These are phyloP conservation scores for Metschnikowia henanensis DNA, from an alignment of 805 yeast species.

Conservation along the genomic window DNA sequence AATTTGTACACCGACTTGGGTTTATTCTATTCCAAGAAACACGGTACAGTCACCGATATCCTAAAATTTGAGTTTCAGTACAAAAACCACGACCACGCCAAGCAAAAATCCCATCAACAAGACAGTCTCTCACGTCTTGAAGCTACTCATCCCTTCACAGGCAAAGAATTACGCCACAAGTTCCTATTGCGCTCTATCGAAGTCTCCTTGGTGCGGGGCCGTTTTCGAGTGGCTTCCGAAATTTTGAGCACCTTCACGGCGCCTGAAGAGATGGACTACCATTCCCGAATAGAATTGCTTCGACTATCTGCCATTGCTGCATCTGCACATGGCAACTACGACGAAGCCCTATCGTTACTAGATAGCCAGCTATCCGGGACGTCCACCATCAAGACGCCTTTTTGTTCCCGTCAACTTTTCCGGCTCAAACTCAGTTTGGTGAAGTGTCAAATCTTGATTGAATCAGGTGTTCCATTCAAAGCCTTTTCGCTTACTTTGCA, in stretches of 20 bases:
- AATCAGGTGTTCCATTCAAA: constrained; percentile 46
- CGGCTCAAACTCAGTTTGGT: constrained; percentile 40
- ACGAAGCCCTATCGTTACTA: constrained; percentile 1
- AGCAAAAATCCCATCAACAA: background rate
- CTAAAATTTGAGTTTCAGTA: constrained; percentile 36
- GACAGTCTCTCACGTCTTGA: background rate
- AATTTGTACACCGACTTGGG: constrained; percentile 50
- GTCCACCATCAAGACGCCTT: background rate
- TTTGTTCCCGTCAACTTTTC: background rate
- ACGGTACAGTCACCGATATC: constrained; percentile 13
- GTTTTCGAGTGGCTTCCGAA: constrained; percentile 33
- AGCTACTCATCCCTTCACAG: constrained; percentile 32
- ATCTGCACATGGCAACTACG: constrained; percentile 14
- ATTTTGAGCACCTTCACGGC: constrained; percentile 34
- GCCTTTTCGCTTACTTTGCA: constrained; percentile 51
- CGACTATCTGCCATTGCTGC: constrained; percentile 10
- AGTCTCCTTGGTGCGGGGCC: constrained; percentile 38
- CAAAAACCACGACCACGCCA: constrained; percentile 29
- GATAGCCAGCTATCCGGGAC: background rate
- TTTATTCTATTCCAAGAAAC: constrained; percentile 34
- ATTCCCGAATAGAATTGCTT: constrained; percentile 5
- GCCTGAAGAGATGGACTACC: constrained; percentile 11
- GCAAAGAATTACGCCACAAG: constrained; percentile 42
- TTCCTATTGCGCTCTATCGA: constrained; percentile 39
- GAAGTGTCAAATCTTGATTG: constrained; percentile 44